Percentiles rank a stretch among this genome's conserved stretches.
Conservation (phyloP, 2,329 filamentous ascomycete genomes). For the Furcasterigmium furcatum region DNA sequence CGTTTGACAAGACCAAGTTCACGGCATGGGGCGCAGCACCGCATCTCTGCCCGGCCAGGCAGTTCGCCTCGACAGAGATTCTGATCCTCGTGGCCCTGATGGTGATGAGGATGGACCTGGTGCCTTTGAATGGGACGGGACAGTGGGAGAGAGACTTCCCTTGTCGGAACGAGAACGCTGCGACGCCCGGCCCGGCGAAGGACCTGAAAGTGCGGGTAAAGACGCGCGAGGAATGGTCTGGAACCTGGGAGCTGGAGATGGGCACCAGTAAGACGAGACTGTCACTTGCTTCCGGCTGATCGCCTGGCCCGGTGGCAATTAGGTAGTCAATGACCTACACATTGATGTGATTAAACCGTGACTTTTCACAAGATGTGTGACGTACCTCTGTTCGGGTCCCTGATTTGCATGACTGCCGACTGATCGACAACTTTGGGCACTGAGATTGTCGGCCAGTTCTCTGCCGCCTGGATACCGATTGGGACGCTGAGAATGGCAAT, state of each 20-base stretch:
- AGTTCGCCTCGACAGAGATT: conserved; percentile 23
- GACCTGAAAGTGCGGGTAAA: conserved; percentile 2
- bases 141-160: conserved; percentile 2
- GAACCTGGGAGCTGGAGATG: conserved; percentile 17
- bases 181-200: not conserved
- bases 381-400: too few relatives aligned
- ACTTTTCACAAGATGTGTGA: too few relatives aligned
- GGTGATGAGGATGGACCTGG: conserved; percentile 9
- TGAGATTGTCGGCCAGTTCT: too few relatives aligned
- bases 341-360: too few relatives aligned
- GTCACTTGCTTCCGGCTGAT: conserved; percentile 18
- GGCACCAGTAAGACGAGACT: conserved; percentile 18
- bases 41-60: conserved; percentile 22
- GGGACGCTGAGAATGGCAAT: too few relatives aligned
- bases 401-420: too few relatives aligned
- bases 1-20: conserved; percentile 5
- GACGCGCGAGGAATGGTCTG: not conserved
- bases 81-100: conserved; percentile 15
- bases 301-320: not conserved
- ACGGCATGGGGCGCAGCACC: conserved; percentile 23
- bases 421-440: too few relatives aligned
- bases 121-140: conserved; percentile 1
- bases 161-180: conserved; percentile 5
- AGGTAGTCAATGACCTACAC: not conserved
- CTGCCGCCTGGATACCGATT: too few relatives aligned